Evolutionary conservation across 306 rosid genomes (phyloP).

Genomic region (Quercus suber): DNA sequence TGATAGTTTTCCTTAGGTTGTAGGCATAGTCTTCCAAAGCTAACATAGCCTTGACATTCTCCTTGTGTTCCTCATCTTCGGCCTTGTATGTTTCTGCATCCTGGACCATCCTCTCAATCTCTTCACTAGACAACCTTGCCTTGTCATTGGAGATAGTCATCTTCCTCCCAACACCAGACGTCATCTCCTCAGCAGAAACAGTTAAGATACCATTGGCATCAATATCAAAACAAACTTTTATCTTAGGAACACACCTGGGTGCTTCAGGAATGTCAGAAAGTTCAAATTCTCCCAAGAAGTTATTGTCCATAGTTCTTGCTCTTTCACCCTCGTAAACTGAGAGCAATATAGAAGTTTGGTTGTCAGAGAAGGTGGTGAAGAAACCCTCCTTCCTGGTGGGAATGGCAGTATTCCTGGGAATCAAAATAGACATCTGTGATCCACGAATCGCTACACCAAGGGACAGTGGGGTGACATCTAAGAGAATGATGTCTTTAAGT

Average conservation of each 20-base stretch:
- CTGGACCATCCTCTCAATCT: constrained; percentile 13
- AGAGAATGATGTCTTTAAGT: constrained; percentile 4
- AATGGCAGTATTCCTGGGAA: constrained; percentile 15
- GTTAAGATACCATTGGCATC: background rate
- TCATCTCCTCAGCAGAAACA: constrained; percentile 21
- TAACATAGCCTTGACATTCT: constrained; percentile 5
- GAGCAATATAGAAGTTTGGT: constrained; percentile 2
- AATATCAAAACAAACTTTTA: background rate
- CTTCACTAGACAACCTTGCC: constrained; percentile 9
- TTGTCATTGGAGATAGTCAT: constrained; percentile 23
- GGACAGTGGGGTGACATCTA: constrained; percentile 25
- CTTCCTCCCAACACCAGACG: background rate
- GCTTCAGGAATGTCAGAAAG: constrained; percentile 17
- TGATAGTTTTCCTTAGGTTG: constrained; percentile 10
- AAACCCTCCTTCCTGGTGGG: background rate
- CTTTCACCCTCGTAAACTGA: constrained; percentile 23
- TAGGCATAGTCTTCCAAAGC: constrained; percentile 15
- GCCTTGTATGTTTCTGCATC: constrained; percentile 16
- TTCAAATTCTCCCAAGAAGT: constrained; percentile 15
- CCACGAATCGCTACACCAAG: background rate
- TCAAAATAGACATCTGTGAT: background rate
- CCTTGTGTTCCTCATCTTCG: constrained; percentile 22
- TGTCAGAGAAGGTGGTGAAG: constrained; percentile 3
- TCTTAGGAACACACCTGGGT: background rate
- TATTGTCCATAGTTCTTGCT: background rate